Base-by-base conservation (phyloP, 2,329 filamentous ascomycete species). In the Cercospora sesami region DNA sequence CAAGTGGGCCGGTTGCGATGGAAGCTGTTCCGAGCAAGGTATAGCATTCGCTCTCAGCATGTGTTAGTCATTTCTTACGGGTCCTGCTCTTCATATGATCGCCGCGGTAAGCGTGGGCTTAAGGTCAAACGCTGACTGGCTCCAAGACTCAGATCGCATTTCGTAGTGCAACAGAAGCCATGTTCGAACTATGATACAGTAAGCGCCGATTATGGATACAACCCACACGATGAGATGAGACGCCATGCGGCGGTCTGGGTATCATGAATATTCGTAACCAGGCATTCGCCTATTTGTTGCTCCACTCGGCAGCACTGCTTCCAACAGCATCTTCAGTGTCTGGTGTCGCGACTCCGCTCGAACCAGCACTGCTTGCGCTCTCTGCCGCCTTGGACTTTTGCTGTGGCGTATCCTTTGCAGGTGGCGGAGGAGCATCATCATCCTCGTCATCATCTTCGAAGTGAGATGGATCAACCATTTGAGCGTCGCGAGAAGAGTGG, bases 391-490 rank as follows among this genome's bases (percentile, higher is more conserved):
- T 64, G 59, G 68, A 65, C 36, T 53, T 66, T 16, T 16, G 23
- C 48, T 30, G 33, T 45, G 64, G 57, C 21, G 55, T 60, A 55
- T 75, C 71, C 66, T 76, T 75, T 18, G 74, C 72, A 3, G 76
- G 72, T 33, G 78, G 78, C 18, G 78, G 76, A 53, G 79, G 76
- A 59, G 78, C 78, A 21, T 71, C 71, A 23, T 77, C 78, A 39
- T 81, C 72, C 18, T 78, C 79, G 64, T 82, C 80, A 21, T 82
- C 80, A 64, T 80, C 81, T 69, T 83, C 82, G 65, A 84, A 84
- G 1, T 81, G 80, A 1, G 78, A 79, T 23, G 82, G 82, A 67
- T 84, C 82, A 23, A 81, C 78, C 67, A 84, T 76, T 5, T 79
- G 79, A 65, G 72, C 60, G 74, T 79, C 65, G 36, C 65, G 68